Percentiles rank a stretch among this genome's conserved stretches.
These are phyloP conservation scores for Sugiyamaella marilandica DNA, from an alignment of 805 yeast genomes.

Conservation along the genomic window DNA sequence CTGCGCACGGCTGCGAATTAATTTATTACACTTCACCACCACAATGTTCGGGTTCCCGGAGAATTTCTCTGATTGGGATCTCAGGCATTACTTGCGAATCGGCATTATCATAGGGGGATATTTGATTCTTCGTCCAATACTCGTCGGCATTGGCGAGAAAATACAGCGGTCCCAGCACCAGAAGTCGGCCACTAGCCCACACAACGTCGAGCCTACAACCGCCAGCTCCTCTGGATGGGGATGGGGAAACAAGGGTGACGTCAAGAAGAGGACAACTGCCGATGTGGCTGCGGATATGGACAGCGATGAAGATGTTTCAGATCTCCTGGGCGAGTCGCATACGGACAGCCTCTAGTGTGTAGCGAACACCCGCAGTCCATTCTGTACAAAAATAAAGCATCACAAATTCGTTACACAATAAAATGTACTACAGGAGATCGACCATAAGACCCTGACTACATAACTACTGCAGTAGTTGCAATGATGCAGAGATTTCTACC, in stretches of 20 bases:
- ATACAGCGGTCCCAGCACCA: slow-evolving; percentile 21
- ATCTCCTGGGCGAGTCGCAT: slow-evolving; percentile 19
- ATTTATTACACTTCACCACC: background rate
- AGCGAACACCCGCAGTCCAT: too few relatives aligned
- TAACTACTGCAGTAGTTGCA: too few relatives aligned
- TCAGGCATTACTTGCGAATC: slow-evolving; percentile 30
- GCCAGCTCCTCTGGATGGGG: slow-evolving; percentile 7
- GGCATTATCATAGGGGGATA: slow-evolving; percentile 28
- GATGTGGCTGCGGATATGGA: slow-evolving; percentile 25
- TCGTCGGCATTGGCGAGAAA: slow-evolving; percentile 27
- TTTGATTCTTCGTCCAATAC: slow-evolving; percentile 28
- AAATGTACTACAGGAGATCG: too few relatives aligned
- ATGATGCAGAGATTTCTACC: too few relatives aligned
- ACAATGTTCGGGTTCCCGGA: slow-evolving; percentile 33
- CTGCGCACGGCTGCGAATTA: background rate
- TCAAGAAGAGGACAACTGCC: slow-evolving; percentile 13
- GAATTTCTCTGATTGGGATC: slow-evolving; percentile 24
- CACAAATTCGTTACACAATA: too few relatives aligned
- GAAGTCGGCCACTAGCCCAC: slow-evolving; percentile 15
- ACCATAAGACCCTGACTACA: too few relatives aligned
- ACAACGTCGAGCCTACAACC: slow-evolving; percentile 7
- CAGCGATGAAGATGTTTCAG: slow-evolving; percentile 33
- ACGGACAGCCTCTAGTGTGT: background rate
- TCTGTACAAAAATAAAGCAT: too few relatives aligned
- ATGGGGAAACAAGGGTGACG: slow-evolving; percentile 13